Conservation (phyloP, 2,329 filamentous ascomycete species). For the Fonsecaea nubica region DNA sequence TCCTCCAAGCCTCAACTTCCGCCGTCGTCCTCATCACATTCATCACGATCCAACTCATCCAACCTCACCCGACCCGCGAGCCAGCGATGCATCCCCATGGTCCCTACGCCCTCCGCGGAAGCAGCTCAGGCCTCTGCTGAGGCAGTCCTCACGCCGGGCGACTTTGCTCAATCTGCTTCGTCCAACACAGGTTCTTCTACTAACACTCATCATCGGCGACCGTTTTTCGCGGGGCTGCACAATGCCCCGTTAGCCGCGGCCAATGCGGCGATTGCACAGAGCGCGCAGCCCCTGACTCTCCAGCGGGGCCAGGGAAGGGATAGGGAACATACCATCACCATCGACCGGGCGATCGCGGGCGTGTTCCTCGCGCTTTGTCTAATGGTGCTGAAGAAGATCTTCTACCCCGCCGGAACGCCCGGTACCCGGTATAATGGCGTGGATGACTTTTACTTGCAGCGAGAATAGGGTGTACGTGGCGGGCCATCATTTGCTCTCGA, state of each 20-base stretch:
- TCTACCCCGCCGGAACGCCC: slow-evolving; percentile 36
- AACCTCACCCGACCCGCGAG: slow-evolving; percentile 42
- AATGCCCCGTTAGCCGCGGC: slow-evolving; percentile 30
- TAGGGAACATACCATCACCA: slow-evolving; percentile 60
- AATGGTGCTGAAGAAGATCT: slow-evolving; percentile 65
- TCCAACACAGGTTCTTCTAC: slow-evolving; percentile 28
- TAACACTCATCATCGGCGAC: slow-evolving; percentile 53
- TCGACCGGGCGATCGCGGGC: slow-evolving; percentile 80
- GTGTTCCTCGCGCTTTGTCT: slow-evolving; percentile 73
- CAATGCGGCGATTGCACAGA: slow-evolving; percentile 24
- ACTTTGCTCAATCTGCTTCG: slow-evolving; percentile 27
- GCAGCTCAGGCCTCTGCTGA: slow-evolving; percentile 32
- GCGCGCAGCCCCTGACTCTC: slow-evolving; percentile 17
- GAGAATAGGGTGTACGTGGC: slow-evolving; percentile 3
- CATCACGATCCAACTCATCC: not conserved
- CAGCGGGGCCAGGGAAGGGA: slow-evolving; percentile 12
- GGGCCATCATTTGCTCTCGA: not conserved
- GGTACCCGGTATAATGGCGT: slow-evolving; percentile 20
- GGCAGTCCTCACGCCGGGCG: slow-evolving; percentile 30
- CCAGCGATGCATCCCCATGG: slow-evolving; percentile 20
- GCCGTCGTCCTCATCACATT: not conserved
- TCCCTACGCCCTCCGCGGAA: slow-evolving; percentile 35
- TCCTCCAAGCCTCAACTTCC: not conserved
- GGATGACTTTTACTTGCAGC: slow-evolving; percentile 37
- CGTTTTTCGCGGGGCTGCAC: slow-evolving; percentile 26